Base-by-base conservation (phyloP, 1,284 basidiomycete genomes). In the Amylostereum areolatum region DNA sequence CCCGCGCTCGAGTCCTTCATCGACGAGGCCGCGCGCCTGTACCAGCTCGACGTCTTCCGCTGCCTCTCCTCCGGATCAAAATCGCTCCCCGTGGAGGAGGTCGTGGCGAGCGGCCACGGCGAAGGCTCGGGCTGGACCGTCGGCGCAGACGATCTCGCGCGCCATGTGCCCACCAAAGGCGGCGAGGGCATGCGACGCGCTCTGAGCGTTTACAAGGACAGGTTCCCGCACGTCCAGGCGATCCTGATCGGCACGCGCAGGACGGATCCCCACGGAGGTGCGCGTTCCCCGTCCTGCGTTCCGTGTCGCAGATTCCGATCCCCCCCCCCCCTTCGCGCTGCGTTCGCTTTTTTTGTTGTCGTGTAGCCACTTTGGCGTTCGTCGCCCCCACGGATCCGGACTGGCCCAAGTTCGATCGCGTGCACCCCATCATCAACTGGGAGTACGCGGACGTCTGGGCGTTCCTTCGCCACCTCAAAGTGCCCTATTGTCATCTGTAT, bases 341-440 rank as follows among this genome's bases (percentile, higher is more conserved):
- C 52, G 31, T 43, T 43, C n/a, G 33, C 36, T 44, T 27, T 48
- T 30, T 41, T 34, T 43, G 40, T 31, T 27, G 30, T 24, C 30
- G 33, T 46, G 45, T 53, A 89, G 86, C 78, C 6, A 82, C 71
- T 31, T 77, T 96, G 41, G 75, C 81, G 0, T 78, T 81, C 55
- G 77, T 83, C 43, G 87, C 86, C 55, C 85, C 80, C 57, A 96
- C 92, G 5, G 94, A 97, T 66, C 68, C 78, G 0, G 87, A 78
- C 47, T 99, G 96, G 96, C 95, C 96, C 4, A 64, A 69, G 3
- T 92, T 96, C 52, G 86, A 95, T 62, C 83, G 96, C 24, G 83
- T 99, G 29, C 96, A 99, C 64, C 96, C 97, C 0, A 91, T 99
- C 58, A 88, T 99, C 45, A 87, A 97, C 63, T 99, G 96, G 96